Percentiles rank a stretch among this genome's conserved stretches.
These are phyloP conservation scores for Lasiosphaeriaceae sp. DNA, from an alignment of 495 filamentous ascomycete species.

Conservation along the genomic window DNA sequence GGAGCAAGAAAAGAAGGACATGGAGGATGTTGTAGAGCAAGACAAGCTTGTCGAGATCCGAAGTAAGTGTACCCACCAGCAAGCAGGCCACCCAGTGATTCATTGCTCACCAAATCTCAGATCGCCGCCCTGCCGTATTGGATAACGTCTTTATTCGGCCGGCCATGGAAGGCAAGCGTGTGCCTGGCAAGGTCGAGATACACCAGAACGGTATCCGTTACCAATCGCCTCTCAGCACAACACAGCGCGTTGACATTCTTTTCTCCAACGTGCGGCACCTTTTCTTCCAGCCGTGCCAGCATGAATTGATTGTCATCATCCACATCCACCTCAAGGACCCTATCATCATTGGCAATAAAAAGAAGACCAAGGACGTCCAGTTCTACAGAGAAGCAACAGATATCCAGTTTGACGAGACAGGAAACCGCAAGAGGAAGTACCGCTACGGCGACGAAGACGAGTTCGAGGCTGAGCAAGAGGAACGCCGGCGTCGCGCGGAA, in stretches of 20 bases:
- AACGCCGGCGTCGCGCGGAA: constrained; percentile 81
- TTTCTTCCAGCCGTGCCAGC: constrained; percentile 96
- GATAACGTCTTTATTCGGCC: constrained; percentile 93
- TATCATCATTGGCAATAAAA: constrained; percentile 95
- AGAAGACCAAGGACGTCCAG: constrained; percentile 95
- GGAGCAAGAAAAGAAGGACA: constrained; percentile 97
- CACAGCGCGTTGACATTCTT: constrained; percentile 83
- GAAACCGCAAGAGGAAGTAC: constrained; percentile 94
- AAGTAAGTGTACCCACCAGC: constrained; percentile 50
- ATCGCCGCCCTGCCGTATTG: constrained; percentile 80
- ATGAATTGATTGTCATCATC: constrained; percentile 96
- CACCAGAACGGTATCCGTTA: constrained; percentile 99
- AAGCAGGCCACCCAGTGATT: background rate
- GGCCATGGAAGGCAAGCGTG: constrained; percentile 90
- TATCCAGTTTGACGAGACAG: constrained; percentile 98
- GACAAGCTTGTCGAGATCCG: constrained; percentile 91
- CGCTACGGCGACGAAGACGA: constrained; percentile 99
- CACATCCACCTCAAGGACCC: constrained; percentile 97
- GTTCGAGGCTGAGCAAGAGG: constrained; percentile 97
- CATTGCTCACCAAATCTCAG: constrained; percentile 41
- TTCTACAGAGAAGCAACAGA: constrained; percentile 98
- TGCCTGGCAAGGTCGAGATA: constrained; percentile 91
- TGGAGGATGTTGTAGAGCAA: constrained; percentile 99
- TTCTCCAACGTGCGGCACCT: constrained; percentile 99
- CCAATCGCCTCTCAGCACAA: constrained; percentile 75